These are phyloP conservation scores for Arthrocladium fulminans DNA, from an alignment of 2,329 filamentous ascomycete species.

Conservation along the genomic window DNA sequence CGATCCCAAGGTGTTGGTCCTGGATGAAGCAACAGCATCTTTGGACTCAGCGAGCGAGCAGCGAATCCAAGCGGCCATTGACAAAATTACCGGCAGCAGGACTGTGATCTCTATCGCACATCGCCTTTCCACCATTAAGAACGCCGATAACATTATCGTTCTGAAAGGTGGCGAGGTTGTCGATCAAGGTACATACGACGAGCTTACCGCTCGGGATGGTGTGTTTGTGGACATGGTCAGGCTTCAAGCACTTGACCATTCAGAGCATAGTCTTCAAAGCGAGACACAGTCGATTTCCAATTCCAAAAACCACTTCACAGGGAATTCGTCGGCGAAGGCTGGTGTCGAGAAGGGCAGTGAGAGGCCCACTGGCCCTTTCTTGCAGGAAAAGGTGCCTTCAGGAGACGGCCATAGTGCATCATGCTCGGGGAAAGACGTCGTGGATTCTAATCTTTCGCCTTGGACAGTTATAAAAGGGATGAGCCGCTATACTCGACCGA, in stretches of 20 bases:
- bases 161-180: conserved; percentile 28
- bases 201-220: conserved; percentile 29
- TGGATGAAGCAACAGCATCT: conserved; percentile 32
- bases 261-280: no score
- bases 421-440: no score
- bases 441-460: not conserved
- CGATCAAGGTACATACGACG: conserved; percentile 28
- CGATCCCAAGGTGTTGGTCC: conserved; percentile 66
- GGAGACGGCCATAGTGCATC: no score
- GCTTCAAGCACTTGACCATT: no score
- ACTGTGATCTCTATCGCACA: conserved; percentile 24
- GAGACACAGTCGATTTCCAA: conserved; percentile 1
- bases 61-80: conserved; percentile 28
- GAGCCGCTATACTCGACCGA: conserved; percentile 35
- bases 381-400: no score
- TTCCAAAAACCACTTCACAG: conserved; percentile 18
- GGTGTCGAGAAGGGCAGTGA: no score
- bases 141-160: conserved; percentile 32
- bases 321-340: no score
- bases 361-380: no score
- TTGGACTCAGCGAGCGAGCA: conserved; percentile 31
- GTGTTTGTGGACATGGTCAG: conserved; percentile 43
- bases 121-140: conserved; percentile 28
- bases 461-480: conserved; percentile 26
- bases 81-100: conserved; percentile 24